Percentiles rank a stretch among this genome's conserved stretches.
phyloP scores from a whole-genome alignment of 1,139 yeast genomes.

The Cylindricascospora bacillispora region DNA sequence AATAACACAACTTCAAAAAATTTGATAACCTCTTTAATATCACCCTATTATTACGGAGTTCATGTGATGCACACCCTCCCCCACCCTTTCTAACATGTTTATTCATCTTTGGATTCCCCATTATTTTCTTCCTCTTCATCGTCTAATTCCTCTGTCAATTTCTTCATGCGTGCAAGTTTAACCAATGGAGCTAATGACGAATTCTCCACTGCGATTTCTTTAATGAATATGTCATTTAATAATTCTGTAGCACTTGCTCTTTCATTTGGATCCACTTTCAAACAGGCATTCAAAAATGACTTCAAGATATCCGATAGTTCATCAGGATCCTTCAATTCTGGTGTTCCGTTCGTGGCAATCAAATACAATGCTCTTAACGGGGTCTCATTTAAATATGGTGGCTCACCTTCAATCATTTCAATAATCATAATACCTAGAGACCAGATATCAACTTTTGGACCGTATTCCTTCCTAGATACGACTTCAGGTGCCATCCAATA shows the following conservation, averaged over 20 bases:
- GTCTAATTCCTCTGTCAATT: conserved; percentile 34
- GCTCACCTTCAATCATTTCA: conserved; percentile 98
- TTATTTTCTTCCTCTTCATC: neutral
- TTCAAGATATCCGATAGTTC: conserved; percentile 55
- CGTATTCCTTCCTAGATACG: conserved; percentile 85
- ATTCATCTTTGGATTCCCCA: neutral
- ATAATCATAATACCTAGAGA: conserved; percentile 94
- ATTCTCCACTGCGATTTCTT: conserved; percentile 54
- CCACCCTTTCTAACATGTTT: too few relatives aligned
- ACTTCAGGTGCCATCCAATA: conserved; percentile 99
- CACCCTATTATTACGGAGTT: too few relatives aligned
- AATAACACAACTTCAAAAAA: too few relatives aligned
- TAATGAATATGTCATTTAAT: conserved; percentile 57
- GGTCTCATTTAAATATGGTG: conserved; percentile 91
- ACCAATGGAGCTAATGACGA: conserved; percentile 78
- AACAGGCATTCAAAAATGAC: conserved; percentile 61
- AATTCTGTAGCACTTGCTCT: conserved; percentile 75
- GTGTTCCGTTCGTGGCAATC: conserved; percentile 94
- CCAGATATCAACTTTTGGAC: conserved; percentile 97
- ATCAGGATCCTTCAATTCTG: conserved; percentile 81
- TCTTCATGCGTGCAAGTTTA: conserved; percentile 73
- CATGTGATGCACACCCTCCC: too few relatives aligned
- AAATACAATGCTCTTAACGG: conserved; percentile 80
- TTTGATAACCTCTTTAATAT: too few relatives aligned
- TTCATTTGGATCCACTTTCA: conserved; percentile 73